Conservation (phyloP, 225 moss, liverwort and hornwort species). For the Bryoerythrophyllum caledonicum region DNA sequence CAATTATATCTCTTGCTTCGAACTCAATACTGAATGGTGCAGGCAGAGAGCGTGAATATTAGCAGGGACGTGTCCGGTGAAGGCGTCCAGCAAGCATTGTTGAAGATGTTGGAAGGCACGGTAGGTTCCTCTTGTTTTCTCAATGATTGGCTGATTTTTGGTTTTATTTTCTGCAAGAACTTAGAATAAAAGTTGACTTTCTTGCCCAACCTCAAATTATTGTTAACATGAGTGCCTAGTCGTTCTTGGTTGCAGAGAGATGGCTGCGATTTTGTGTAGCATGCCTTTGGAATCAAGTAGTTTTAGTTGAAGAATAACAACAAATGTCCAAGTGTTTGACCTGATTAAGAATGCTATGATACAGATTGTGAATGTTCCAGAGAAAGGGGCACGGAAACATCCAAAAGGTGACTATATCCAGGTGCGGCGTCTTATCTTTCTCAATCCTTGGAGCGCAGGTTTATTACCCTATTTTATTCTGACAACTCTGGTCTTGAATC, state of each 20-base stretch:
- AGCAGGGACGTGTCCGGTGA: slow-evolving; percentile 98
- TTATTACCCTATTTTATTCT: slow-evolving; percentile 7
- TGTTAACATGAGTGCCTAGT: neutral
- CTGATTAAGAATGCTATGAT: slow-evolving; percentile 30
- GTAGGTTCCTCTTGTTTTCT: slow-evolving; percentile 48
- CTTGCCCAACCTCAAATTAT: neutral
- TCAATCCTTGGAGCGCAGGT: neutral
- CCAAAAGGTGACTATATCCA: slow-evolving; percentile 98
- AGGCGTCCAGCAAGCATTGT: slow-evolving; percentile 96
- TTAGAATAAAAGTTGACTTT: neutral
- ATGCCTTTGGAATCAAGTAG: neutral
- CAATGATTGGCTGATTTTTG: neutral
- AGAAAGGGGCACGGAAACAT: slow-evolving; percentile 96
- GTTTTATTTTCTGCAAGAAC: neutral
- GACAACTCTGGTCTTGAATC: slow-evolving; percentile 1
- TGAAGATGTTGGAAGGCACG: slow-evolving; percentile 98
- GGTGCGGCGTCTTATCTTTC: slow-evolving; percentile 43
- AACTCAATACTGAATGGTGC: slow-evolving; percentile 35
- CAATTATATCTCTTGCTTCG: slow-evolving; percentile 5
- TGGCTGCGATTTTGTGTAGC: neutral
- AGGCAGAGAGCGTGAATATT: slow-evolving; percentile 95
- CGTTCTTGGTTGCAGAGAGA: neutral
- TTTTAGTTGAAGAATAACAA: neutral
- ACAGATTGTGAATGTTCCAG: slow-evolving; percentile 95
- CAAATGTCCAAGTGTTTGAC: neutral